A percentile compares a stretch with the other conserved stretches of the same genome.
Conservation (phyloP, 2,329 filamentous ascomycete genomes). For the Claviceps capensis region DNA sequence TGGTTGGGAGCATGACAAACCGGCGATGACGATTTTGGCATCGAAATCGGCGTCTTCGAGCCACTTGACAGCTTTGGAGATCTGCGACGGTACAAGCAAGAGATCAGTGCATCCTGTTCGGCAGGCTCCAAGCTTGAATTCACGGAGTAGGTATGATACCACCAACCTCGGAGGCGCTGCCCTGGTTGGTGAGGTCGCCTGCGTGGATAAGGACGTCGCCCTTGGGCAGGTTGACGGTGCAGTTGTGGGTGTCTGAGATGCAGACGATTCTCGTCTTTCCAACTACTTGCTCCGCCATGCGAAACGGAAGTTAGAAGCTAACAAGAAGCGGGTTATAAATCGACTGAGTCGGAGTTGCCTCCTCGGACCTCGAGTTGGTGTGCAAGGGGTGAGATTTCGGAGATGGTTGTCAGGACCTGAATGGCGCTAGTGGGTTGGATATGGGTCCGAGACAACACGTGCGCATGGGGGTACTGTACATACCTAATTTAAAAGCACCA, state of each 20-base stretch:
- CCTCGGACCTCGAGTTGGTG: too few relatives aligned
- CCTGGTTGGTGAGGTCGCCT: slow-evolving; percentile 64
- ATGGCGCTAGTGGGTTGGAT: not conserved
- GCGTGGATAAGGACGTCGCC: slow-evolving; percentile 67
- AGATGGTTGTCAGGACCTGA: not conserved
- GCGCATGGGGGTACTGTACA: too few relatives aligned
- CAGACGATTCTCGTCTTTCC: slow-evolving; percentile 54
- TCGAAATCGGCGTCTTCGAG: slow-evolving; percentile 54
- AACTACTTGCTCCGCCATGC: slow-evolving; percentile 7
- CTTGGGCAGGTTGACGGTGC: slow-evolving; percentile 47
- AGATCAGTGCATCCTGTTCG: not conserved
- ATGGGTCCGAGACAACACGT: not conserved
- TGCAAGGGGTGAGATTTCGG: not conserved
- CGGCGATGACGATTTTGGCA: slow-evolving; percentile 56
- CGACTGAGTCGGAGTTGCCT: not conserved
- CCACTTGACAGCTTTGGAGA: slow-evolving; percentile 52
- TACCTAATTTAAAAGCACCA: too few relatives aligned
- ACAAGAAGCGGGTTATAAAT: not conserved
- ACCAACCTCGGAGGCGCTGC: slow-evolving; percentile 39
- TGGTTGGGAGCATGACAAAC: slow-evolving; percentile 22
- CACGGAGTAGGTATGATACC: not conserved
- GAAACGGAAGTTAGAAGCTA: not conserved
- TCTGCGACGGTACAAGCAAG: slow-evolving; percentile 14
- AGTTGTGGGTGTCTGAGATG: slow-evolving; percentile 66
- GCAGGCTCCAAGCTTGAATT: not conserved